Evolutionary conservation across 352 stramenopile species (phyloP), one percentile per base, ranked within the genome.

Genomic region (Thalassiosira pacifica): DNA sequence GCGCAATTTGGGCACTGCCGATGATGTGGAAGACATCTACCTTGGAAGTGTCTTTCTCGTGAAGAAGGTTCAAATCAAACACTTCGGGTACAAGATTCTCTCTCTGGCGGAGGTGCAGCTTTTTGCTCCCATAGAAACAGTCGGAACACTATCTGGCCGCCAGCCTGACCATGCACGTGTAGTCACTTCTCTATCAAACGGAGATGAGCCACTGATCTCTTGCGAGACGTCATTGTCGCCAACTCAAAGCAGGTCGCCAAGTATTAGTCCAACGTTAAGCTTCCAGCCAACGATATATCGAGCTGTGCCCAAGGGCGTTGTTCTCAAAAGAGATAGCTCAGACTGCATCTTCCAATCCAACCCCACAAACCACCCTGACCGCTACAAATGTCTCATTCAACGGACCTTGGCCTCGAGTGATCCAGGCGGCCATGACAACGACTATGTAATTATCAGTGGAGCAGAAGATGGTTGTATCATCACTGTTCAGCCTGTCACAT

Each of bases 41-140:
- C 53, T 63, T 29, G 53, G 53, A 63, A 63, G 24, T 34, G 53
- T 63, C n/a, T 63, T 63, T 32, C 19, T 32, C 53, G 53, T 63
- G 53, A 63, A 63, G 53, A 63, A 63, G 53, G 53, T 63, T 22
- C 53, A 63, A 63, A 16, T 63, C 53, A 63, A 63, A 63, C 53
- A 63, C 24, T 32, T 34, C 22, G 53, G 53, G 53, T 34, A 29
- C 53, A 34, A 63, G 53, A 63, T 63, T 63, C n/a, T 63, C 53
- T 63, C 53, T 32, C 53, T 63, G 53, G 53, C 53, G n/a, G 53
- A 63, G 24, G 53, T 63, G 53, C 53, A 63, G 53, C 53, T 27
- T 29, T 63, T 63, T 32, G 53, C 53, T 32, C 53, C 53, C 24
- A 34, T 63, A 32, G 53, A 63, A 29, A 32, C 53, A 32, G n/a